Conservation (phyloP, 1,139 yeast genomes). For the Arxiozyma heterogenica region DNA sequence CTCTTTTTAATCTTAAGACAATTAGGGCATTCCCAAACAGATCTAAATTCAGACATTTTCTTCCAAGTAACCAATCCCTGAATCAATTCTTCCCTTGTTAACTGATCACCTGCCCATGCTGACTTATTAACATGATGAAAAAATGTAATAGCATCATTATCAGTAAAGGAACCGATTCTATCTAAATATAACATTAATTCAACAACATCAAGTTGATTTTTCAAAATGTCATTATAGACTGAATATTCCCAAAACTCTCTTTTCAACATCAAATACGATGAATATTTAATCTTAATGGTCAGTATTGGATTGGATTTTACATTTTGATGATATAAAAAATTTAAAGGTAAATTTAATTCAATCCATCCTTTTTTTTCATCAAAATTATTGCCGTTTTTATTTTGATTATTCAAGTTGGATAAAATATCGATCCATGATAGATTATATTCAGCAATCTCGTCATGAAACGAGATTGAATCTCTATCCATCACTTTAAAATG, state of each 20-base stretch:
- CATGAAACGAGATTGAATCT: constrained; percentile 76
- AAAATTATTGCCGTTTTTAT: constrained; percentile 6
- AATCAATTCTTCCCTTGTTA: constrained; percentile 20
- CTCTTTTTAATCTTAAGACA: constrained; percentile 57
- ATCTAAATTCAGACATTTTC: constrained; percentile 27
- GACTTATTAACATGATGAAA: constrained; percentile 29
- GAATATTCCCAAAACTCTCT: constrained; percentile 63
- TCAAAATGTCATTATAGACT: constrained; percentile 28
- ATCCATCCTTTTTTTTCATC: constrained; percentile 9
- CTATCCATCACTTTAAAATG: constrained; percentile 72
- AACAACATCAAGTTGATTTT: constrained; percentile 20
- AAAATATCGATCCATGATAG: constrained; percentile 45
- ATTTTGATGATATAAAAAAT: constrained; percentile 17
- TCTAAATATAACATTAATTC: constrained; percentile 25
- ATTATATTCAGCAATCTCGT: constrained; percentile 61
- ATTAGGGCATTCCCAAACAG: constrained; percentile 51
- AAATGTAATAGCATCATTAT: constrained; percentile 51
- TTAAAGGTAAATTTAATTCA: constrained; percentile 31
- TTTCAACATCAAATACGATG: constrained; percentile 57
- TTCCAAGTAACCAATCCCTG: constrained; percentile 45
- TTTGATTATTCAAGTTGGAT: constrained; percentile 9
- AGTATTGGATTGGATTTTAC: constrained; percentile 43
- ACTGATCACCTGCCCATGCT: constrained; percentile 32
- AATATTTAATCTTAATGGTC: constrained; percentile 54
- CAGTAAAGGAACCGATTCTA: constrained; percentile 40